Evolutionary conservation across 2,329 filamentous ascomycete species (phyloP), one percentile per base, ranked within the genome.

Genomic region (Penicillium decumbens): DNA sequence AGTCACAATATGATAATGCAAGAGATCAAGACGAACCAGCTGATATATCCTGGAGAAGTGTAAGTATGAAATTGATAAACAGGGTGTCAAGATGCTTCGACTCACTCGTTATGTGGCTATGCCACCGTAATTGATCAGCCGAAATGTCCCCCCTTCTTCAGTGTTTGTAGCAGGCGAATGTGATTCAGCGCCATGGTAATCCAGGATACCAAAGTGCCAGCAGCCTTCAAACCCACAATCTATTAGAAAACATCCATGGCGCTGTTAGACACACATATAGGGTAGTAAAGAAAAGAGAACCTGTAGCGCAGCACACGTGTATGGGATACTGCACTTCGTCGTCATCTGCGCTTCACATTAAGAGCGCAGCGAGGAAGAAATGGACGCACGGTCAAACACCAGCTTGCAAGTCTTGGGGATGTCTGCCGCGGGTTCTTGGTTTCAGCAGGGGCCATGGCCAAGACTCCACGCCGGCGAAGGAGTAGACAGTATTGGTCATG

Each of bases 1-100:
- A 3, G 87, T 89, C 35, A 89, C 3, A 90, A 70, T 51, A 89
- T 84, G 35, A 86, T 66, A 25, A 83, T 71, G 61, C 77, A 81
- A 54, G 84, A 80, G 52, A 75, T 63, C 4, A 91, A 72, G 0
- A 81, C 80, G 7, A 72, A 68, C 57, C 77, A 84, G 0, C 87
- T 87, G 10, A 77, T 79, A 56, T 82, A 83, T 10, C 76, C 80
- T 83, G 47, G 6, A 7, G n/a, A 7, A 13, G 6, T 7, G 45
- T 54, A 23, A 60, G 42, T 37, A 23, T 10, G 9, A 8, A 69
- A 2, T 5, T 1, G 15, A 20, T 20, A n/a, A 2, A 15, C 3
- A 12, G 9, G 23, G 4, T 9, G 6, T 7, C 3, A 3, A 2
- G 9, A 2, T 27, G 4, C 1, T 3, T 5, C 15, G 15, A 64